Evolutionary conservation across 2,329 filamentous ascomycete genomes (phyloP).

Genomic region (Coniochaeta sp.): DNA sequence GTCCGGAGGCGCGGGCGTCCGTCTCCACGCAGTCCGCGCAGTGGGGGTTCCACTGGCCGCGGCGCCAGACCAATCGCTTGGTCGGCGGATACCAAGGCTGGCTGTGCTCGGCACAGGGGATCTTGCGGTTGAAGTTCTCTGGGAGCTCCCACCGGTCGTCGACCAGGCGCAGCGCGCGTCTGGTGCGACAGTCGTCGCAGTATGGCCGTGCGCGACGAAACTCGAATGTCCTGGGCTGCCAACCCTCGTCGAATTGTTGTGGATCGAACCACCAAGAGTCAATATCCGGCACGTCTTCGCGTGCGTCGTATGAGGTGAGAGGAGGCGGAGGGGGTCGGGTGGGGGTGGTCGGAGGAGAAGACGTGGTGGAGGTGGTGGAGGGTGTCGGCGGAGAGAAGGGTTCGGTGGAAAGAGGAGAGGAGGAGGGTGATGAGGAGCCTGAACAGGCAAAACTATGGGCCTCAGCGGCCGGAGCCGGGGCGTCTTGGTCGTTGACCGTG

Average conservation of each 20-base stretch:
- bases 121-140: not conserved
- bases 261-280: not conserved
- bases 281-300: not conserved
- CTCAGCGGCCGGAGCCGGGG: not conserved
- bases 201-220: not conserved
- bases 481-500: not conserved
- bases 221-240: not conserved
- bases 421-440: not conserved
- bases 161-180: not conserved
- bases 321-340: not conserved
- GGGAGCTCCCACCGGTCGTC: not conserved
- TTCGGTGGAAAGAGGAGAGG: not conserved
- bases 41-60: not conserved
- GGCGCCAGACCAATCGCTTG: too few species aligned
- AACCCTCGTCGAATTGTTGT: not conserved
- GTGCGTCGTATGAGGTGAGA: not conserved
- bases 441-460: not conserved
- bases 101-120: not conserved
- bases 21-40: not conserved
- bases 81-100: not conserved
- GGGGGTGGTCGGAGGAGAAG: not conserved
- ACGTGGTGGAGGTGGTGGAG: not conserved
- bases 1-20: not conserved
- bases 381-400: not conserved
- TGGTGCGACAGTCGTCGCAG: not conserved